Percentiles rank a stretch among this genome's conserved stretches.
Evolutionary conservation across 345 rosid genomes (phyloP).

Genomic region (Clausena lansium): DNA sequence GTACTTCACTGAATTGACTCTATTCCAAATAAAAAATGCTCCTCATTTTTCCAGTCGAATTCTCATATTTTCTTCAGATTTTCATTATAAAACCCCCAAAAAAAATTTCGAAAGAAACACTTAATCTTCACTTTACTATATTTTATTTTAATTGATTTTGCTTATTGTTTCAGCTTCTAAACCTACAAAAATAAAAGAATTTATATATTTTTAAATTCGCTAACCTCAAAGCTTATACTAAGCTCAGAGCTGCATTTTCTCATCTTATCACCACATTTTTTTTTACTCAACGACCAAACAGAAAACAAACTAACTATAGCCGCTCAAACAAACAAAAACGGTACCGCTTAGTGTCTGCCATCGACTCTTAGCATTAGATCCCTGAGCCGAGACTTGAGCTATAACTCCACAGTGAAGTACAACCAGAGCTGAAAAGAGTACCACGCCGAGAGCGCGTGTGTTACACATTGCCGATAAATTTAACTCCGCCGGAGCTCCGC

Average conservation of each 20-base stretch:
- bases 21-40: background rate
- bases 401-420: constrained; percentile 24
- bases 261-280: background rate
- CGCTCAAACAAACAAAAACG: too few species aligned
- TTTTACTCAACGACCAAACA: background rate
- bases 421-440: constrained; percentile 28
- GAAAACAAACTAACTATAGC: background rate
- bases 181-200: background rate
- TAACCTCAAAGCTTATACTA: background rate
- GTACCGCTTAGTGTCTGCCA: constrained; percentile 63
- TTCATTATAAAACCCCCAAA: background rate
- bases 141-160: background rate
- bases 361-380: constrained; percentile 39
- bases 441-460: constrained; percentile 24
- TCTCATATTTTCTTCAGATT: background rate
- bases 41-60: background rate
- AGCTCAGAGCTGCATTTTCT: background rate
- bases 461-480: constrained; percentile 38
- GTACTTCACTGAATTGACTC: background rate
- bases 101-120: background rate
- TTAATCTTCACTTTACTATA: background rate
- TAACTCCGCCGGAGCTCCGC: constrained; percentile 17
- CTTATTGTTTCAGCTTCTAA: background rate
- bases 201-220: background rate
- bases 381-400: constrained; percentile 54